Evolutionary conservation across 73 alveolate species (phyloP), one percentile per base, ranked within the genome.

Genomic region (Paramecium octaurelia): DNA sequence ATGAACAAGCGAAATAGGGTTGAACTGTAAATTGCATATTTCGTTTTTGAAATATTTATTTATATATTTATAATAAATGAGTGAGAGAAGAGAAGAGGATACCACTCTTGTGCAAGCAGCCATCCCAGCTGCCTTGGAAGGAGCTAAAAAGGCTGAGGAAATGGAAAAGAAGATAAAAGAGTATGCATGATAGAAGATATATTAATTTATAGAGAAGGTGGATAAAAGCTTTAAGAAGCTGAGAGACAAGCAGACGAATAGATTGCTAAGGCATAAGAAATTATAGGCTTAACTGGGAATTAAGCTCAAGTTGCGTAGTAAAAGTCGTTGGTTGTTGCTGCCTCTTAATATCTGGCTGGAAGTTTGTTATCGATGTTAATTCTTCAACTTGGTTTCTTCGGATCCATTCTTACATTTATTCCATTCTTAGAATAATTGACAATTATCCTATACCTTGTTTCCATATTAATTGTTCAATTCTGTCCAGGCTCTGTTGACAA

Each of bases 351-450:
- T 24, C 18, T 80, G 3, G 31, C 35, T 44, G 91, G 54, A 7
- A 31, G 64, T 16, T 20, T 80, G 16, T 44, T 80, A 44, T 80
- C 91, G 4, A 80, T 80, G 76, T 10, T 80, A 10, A 31, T 80
- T 2, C 42, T 80, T 23, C 24, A 43, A 80, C 75, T 80, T 44
- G 91, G 91, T 44, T 23, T 46, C 70, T 31, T 44, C 21, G 91
- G 75, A 43, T 21, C 57, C 1, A 80, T 80, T 42, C 75, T 80
- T 16, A 48, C 75, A 8, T 80, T 34, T 34, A 80, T 80, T 12
- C 91, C 91, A 46, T 80, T 80, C 11, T 80, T 80, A 64, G 91
- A 80, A 31, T 38, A 21, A 24, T 48, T 42, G 75, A 44, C 91
- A 80, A 48, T 80, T 1, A 80, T 80, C 11, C 14, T 48, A 21